Evolutionary conservation across 495 filamentous ascomycete genomes (phyloP), one percentile per base, ranked within the genome.

Genomic region (Neurospora terricola): DNA sequence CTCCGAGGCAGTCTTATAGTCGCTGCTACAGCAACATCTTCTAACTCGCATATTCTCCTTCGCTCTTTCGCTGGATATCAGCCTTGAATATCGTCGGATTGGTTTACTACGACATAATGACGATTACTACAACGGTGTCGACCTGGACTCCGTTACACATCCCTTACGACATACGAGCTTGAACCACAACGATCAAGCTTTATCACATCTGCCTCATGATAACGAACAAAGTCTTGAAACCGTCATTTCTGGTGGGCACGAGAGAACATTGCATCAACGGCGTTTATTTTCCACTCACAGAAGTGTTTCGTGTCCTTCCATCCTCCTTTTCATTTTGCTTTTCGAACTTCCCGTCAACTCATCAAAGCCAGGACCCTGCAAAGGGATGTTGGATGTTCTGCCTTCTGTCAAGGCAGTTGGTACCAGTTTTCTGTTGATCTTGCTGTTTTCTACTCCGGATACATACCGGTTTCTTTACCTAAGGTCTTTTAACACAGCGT

Each of bases 11-110:
- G 54, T 66, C 54, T 4, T 66, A 66, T 27, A 79, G 80, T 72
- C 84, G 83, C 72, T 83, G 80, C 70, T 83, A 82, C 72, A 82
- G 82, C 43, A 84, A 80, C 27, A 76, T 76, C 38, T 87, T 86
- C 74, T 87, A 80, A 80, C 73, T 70, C 74, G 75, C 74, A 73
- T 72, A 70, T 79, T 43, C 73, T 75, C 76, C 73, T 70, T 77
- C 16, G 43, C 39, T 34, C 27, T n/a, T 73, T 71, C 76, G 23
- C 54, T 34, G 14, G 54, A 18, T 34, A 66, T 34, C 30, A 18
- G 54, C 54, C 27, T 66, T 66, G 54, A 34, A 66, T 66, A 66
- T 7, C 54, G 12, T 12, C 27, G 30, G 8, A 2, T 9, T 34
- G 54, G 54, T 14, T 34, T 66, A 1, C 12, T 5, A 66, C 54